Evolutionary conservation across 768 basidiomycete species (phyloP).

Genomic region (Antrodiella citrinella): DNA sequence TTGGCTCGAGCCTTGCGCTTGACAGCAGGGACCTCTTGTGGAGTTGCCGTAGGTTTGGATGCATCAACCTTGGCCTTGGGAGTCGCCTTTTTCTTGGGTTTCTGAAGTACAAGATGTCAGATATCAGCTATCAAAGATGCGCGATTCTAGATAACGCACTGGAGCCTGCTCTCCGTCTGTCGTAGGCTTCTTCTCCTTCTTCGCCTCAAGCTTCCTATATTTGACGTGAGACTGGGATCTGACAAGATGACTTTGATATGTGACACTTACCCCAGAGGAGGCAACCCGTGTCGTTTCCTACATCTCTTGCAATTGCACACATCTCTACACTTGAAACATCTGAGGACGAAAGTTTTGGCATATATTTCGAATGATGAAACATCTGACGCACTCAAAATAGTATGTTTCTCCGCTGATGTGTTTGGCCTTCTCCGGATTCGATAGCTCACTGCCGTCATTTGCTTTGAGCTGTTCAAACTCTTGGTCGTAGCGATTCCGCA

Average conservation of each 20-base stretch:
- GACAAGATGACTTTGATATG: too few species aligned
- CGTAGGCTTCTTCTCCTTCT: constrained; percentile 28
- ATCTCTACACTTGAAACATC: constrained; percentile 63
- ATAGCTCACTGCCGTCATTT: constrained; percentile 1
- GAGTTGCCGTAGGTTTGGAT: constrained; percentile 1
- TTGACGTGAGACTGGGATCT: too few species aligned
- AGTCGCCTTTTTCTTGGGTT: constrained; percentile 29
- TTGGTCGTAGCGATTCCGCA: constrained; percentile 61
- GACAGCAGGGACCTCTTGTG: neutral
- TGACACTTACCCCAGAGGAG: constrained; percentile 53
- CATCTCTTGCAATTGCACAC: constrained; percentile 63
- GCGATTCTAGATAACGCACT: too few species aligned
- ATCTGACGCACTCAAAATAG: constrained; percentile 41
- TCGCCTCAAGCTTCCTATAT: neutral
- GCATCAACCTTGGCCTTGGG: constrained; percentile 19
- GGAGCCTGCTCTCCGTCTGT: neutral
- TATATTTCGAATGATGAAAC: constrained; percentile 2
- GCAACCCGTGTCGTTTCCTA: constrained; percentile 53
- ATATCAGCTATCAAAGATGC: too few species aligned
- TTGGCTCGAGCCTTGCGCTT: constrained; percentile 11
- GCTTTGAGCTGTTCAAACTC: constrained; percentile 35
- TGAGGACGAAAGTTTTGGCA: too few species aligned
- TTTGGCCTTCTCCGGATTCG: constrained; percentile 14
- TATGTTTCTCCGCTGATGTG: constrained; percentile 30
- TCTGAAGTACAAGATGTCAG: too few species aligned